Evolutionary conservation across 2,329 filamentous ascomycete species (phyloP), one percentile per base, ranked within the genome.

Genomic region (Beauveria scarabaeidicola): DNA sequence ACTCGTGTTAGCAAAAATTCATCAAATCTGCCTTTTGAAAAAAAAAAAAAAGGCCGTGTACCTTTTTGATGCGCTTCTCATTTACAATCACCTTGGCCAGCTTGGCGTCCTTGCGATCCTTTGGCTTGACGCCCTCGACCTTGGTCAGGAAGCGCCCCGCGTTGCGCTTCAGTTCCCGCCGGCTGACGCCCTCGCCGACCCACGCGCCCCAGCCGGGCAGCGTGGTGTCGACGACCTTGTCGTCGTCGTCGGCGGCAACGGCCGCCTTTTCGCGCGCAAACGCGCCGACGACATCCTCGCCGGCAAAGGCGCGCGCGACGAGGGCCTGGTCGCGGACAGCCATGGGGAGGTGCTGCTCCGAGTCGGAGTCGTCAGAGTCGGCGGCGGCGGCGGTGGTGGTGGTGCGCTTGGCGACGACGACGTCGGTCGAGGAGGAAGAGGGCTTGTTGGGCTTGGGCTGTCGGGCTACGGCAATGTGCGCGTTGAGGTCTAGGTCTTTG

Each of bases 121-220:
- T 81, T 64, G 84, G 83, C 72, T 90, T 88, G 64, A 95, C 79
- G 41, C 91, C 92, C 62, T 90, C 83, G 15, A 84, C 75, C 69
- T 85, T 88, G 36, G 78, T 85, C 58, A 90, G 73, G 68, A 86
- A 84, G 19, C 83, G 80, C 59, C 79, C 81, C 67, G 80, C 77
- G 68, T 88, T 85, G 65, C 81, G 75, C 69, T 84, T 84, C 72
- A 84, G 80, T 64, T 89, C 83, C 62, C 82, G 83, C 66, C 84
- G 86, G 72, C 84, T 88, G 63, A 97, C 79, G 19, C 92, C 93
- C 17, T 89, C 85, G 63, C 94, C 94, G 5, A 89, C 83, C 94
- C 94, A 97, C 68, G 81, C 86, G 64, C 94, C 94, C 94, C 94
- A 99, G 50, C 94, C 94, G 0, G 91, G 91, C 6, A 99, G 80